Percentiles rank a stretch among this genome's conserved stretches.
Conservation (phyloP, 257 asterid species). For the Plantago major region DNA sequence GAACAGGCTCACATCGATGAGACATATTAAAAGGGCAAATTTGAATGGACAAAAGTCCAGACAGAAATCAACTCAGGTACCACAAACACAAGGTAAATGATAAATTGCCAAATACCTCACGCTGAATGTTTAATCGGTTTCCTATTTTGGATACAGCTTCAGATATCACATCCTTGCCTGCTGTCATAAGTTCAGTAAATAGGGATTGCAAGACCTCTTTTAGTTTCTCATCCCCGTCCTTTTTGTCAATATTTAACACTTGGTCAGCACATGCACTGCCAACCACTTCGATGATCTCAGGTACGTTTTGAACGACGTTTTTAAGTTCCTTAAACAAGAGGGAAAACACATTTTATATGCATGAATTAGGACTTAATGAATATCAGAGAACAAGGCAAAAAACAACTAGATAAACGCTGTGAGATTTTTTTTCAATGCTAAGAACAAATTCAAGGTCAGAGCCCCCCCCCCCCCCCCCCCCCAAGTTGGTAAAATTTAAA, state of each 20-base stretch:
- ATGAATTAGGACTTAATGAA: background rate
- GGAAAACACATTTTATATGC: constrained; percentile 12
- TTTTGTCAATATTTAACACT: constrained; percentile 32
- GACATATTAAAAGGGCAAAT: no score
- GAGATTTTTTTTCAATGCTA: no score
- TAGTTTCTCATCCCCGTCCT: constrained; percentile 49
- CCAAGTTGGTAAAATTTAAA: no score
- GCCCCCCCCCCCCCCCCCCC: no score
- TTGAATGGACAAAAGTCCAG: no score
- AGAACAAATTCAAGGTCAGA: no score
- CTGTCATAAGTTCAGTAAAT: constrained; percentile 72
- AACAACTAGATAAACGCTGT: no score
- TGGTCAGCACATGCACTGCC: constrained; percentile 44
- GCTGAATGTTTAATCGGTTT: constrained; percentile 48
- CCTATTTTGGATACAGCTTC: constrained; percentile 55
- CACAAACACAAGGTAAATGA: background rate
- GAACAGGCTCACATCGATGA: no score
- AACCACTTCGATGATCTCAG: constrained; percentile 87
- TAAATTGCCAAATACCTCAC: constrained; percentile 42
- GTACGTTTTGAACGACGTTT: constrained; percentile 58
- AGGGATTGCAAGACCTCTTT: constrained; percentile 55
- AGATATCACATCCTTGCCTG: constrained; percentile 46
- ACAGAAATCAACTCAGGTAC: no score
- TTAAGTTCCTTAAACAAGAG: constrained; percentile 62
- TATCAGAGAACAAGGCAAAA: no score